Evolutionary conservation across 805 yeast genomes (phyloP).

Genomic region (Yarrowia osloensis): DNA sequence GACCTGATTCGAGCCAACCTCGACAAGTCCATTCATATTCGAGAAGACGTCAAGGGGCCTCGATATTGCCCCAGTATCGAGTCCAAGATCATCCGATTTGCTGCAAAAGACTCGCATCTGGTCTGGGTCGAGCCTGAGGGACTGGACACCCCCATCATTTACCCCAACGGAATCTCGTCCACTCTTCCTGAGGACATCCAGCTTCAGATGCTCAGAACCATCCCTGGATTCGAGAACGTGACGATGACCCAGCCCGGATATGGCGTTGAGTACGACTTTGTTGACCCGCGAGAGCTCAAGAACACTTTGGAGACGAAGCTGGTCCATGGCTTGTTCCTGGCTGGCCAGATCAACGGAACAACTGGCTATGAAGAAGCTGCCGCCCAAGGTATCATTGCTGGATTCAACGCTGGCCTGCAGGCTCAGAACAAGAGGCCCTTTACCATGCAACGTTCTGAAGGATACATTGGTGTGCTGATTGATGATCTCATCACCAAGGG

Average conservation of each 20-base stretch:
- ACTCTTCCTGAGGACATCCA: slow-evolving; percentile 97
- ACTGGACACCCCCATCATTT: slow-evolving; percentile 76
- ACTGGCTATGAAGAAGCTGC: slow-evolving; percentile 99
- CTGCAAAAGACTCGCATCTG: slow-evolving; percentile 72
- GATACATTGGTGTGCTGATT: slow-evolving; percentile 86
- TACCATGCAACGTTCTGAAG: slow-evolving; percentile 71
- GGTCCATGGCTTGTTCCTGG: slow-evolving; percentile 76
- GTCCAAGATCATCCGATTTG: slow-evolving; percentile 77
- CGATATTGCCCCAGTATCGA: slow-evolving; percentile 97
- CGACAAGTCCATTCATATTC: slow-evolving; percentile 81
- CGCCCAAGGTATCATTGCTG: slow-evolving; percentile 94
- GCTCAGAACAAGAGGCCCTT: slow-evolving; percentile 47
- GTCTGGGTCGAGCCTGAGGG: slow-evolving; percentile 99
- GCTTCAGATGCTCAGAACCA: slow-evolving; percentile 65
- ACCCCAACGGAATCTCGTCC: slow-evolving; percentile 94
- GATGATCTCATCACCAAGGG: slow-evolving; percentile 96
- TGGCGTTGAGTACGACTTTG: slow-evolving; percentile 98
- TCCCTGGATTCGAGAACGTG: slow-evolving; percentile 87
- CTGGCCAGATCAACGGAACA: slow-evolving; percentile 98
- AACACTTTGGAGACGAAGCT: slow-evolving; percentile 79
- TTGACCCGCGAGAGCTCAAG: slow-evolving; percentile 86
- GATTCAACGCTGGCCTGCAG: slow-evolving; percentile 85
- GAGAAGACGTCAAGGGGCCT: slow-evolving; percentile 95
- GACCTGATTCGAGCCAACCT: slow-evolving; percentile 66
- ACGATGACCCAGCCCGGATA: slow-evolving; percentile 93